These are phyloP conservation scores for Glarea lozoyensis DNA, from an alignment of 495 filamentous ascomycete genomes.

Conservation along the genomic window DNA sequence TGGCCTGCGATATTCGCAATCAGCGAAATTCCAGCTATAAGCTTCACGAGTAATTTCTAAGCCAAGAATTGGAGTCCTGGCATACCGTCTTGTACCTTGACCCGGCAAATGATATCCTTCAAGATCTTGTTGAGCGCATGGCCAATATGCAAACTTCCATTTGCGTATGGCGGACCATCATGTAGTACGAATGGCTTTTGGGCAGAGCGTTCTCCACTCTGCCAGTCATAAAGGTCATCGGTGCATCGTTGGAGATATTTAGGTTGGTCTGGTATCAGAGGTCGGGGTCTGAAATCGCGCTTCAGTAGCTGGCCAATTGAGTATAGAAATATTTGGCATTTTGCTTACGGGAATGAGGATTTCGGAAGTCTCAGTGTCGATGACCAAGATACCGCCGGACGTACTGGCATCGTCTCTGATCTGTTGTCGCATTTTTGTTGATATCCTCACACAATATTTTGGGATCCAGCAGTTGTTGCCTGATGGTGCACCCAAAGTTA, in stretches of 20 bases:
- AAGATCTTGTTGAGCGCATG: slow-evolving; percentile 97
- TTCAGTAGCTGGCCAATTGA: slow-evolving; percentile 3
- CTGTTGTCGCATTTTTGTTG: slow-evolving; percentile 2
- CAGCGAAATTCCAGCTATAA: too few species aligned
- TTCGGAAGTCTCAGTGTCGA: slow-evolving; percentile 53
- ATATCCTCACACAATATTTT: too few species aligned
- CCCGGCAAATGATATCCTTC: slow-evolving; percentile 85
- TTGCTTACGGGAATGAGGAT: slow-evolving; percentile 42
- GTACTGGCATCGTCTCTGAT: slow-evolving; percentile 38
- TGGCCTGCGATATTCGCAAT: slow-evolving; percentile 9
- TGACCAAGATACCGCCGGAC: slow-evolving; percentile 44
- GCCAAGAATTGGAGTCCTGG: neutral
- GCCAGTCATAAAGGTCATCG: slow-evolving; percentile 86
- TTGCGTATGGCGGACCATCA: slow-evolving; percentile 96
- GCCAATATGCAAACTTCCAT: slow-evolving; percentile 89
- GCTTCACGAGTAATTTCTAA: neutral
- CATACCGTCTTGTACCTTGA: slow-evolving; percentile 62
- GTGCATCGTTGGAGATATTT: slow-evolving; percentile 71
- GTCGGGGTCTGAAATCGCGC: slow-evolving; percentile 27
- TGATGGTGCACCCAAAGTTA: too few species aligned
- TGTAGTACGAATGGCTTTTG: slow-evolving; percentile 69
- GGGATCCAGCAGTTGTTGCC: too few species aligned
- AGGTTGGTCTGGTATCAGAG: slow-evolving; percentile 37
- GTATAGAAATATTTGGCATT: neutral
- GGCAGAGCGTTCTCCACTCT: slow-evolving; percentile 50